Percentiles rank a stretch among this genome's conserved stretches.
These are phyloP conservation scores for Vitis hybrid DNA, from an alignment of 177 flowering plant genomes.

Conservation along the genomic window DNA sequence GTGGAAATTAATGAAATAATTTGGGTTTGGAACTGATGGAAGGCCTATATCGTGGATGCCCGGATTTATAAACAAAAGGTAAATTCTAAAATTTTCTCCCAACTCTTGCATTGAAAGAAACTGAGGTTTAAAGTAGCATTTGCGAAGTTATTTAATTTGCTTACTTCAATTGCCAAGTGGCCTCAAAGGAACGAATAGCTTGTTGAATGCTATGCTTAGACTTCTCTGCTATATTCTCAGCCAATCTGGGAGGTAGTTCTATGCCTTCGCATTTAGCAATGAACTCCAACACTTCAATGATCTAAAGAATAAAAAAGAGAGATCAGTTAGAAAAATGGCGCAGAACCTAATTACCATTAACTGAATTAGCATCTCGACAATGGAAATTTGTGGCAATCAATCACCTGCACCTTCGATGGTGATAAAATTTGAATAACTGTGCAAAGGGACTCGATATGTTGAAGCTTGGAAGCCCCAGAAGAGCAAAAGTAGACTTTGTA, in stretches of 20 bases:
- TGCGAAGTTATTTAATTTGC: neutral
- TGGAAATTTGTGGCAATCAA: neutral
- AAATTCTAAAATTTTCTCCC: too few relatives aligned
- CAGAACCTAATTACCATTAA: too few relatives aligned
- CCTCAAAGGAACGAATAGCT: slow-evolving; percentile 81
- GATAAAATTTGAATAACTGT: neutral
- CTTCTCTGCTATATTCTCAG: slow-evolving; percentile 45
- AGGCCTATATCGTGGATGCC: too few relatives aligned
- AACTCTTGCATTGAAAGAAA: too few relatives aligned
- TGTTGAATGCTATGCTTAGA: slow-evolving; percentile 66
- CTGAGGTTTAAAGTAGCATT: neutral
- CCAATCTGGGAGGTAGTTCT: slow-evolving; percentile 42
- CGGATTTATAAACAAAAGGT: too few relatives aligned
- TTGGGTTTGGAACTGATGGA: too few relatives aligned
- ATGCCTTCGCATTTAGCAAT: slow-evolving; percentile 56
- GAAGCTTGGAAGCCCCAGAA: neutral
- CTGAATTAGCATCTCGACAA: neutral
- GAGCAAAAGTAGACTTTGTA: slow-evolving; percentile 3
- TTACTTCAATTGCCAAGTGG: slow-evolving; percentile 48
- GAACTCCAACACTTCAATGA: slow-evolving; percentile 52
- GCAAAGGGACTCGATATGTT: neutral
- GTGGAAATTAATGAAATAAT: too few relatives aligned
- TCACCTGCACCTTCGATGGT: neutral
- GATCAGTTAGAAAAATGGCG: neutral
- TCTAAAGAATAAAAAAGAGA: slow-evolving; percentile 24